Evolutionary conservation across 768 basidiomycete genomes (phyloP), one percentile per base, ranked within the genome.

Genomic region (Multifurca ochricompacta): DNA sequence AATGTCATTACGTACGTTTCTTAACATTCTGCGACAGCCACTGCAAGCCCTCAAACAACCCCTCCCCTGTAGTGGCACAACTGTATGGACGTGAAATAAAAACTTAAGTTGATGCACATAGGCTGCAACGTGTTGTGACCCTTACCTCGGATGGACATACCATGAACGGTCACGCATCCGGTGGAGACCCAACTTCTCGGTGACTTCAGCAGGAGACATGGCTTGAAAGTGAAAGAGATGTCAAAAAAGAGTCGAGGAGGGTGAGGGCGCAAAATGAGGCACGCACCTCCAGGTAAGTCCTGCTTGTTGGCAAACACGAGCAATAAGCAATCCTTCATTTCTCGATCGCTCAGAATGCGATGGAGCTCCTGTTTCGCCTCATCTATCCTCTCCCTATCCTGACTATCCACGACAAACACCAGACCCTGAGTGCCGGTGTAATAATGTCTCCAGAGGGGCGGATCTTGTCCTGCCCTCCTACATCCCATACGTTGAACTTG

Each of bases 261-360:
- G 16, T 18, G 27, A 19, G 9, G 18, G 39, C 9, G 7, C 5
- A 52, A 4, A 21, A 23, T 31, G 28, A n/a, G n/a, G 16, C 34
- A 18, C 83, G 63, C 63, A 95, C 94, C 94, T 70, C 91, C 92
- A 7, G 92, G 92, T 62, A 98, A 73, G 79, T 98, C 95, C 72
- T 98, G 95, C 74, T 98, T 98, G 75, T 98, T 98, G 31, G 95
- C 94, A 71, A 98, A 98, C n/a, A 98, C 94, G 56, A 98, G 85
- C 66, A 98, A 68, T 51, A 98, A 69, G 68, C 94, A 97, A 61
- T 97, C 94, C 72, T 90, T 92, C 95, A 98, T 97, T 71, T 98
- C 95, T 59, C 95, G 77, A 69, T 98, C 95, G 62, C 88, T 87
- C 70, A 98, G 76, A 73, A 98, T 97, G 57, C 93, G 82, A 66